Base-by-base conservation (phyloP, 1,284 basidiomycete species). In the Irpex lacteus region DNA sequence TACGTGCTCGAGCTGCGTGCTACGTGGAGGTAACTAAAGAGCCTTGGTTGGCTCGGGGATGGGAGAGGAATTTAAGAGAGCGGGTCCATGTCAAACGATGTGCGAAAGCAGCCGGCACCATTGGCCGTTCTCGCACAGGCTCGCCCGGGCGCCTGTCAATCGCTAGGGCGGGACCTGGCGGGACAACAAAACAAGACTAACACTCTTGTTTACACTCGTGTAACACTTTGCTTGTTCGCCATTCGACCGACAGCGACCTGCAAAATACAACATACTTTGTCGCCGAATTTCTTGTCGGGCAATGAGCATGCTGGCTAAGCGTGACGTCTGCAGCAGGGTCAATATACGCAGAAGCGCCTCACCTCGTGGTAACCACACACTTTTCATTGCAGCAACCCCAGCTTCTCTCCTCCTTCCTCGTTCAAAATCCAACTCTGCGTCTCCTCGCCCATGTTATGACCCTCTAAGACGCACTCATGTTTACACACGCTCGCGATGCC, bases 341-440 rank as follows among this genome's bases (percentile, higher is more conserved):
- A 15, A 56, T 26, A 26, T 26, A 26, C 26, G 2, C 32, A 32
- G 34, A 13, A 11, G 6, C 54, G 54, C 21, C 19, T 9, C 21
- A 7, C 54, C 54, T 56, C 54, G 54, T 56, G 54, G 54, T 56
- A 56, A 56, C 54, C 54, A 36, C 32, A 36, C 54, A 7, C 21
- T 56, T 56, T 56, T 32, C 54, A 56, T 56, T 56, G 54, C 54
- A 56, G 34, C 54, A 26, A 26, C 26, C 26, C 26, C 26, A 26
- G 26, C 26, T 26, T 26, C 54, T 56, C 54, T 9, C 26, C 54
- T 26, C 34, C 54, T 34, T 9, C 18, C 26, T 36, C 32, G 21
- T 56, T 9, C 54, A 34, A 19, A 18, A 18, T 21, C 13, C 54
- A 32, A 18, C 54, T 36, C 26, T 56, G 11, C 19, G 9, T 36